Evolutionary conservation across 768 basidiomycete species (phyloP), one percentile per base, ranked within the genome.

Genomic region (Naganishia randhawae): DNA sequence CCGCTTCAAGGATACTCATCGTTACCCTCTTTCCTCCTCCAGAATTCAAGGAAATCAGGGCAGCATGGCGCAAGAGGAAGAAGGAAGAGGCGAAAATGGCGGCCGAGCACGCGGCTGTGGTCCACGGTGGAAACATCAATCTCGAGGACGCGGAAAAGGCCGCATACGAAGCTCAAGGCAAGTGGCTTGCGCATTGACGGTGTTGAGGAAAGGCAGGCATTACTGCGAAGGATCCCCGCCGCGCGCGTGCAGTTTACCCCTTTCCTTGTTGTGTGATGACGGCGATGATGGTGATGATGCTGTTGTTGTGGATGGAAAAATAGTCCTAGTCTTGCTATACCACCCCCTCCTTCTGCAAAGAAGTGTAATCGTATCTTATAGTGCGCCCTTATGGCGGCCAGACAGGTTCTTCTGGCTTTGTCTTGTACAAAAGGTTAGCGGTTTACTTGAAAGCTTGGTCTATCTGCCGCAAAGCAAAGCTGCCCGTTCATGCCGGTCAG

Each of bases 11-110:
- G 31, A 31, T 19, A 55, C 35, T 64, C n/a, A 22, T 63, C 62
- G 3, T 4, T 10, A 25, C 25, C 33, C 32, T 13, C 13, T 29
- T 50, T 1, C 31, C 50, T 41, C 17, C n/a, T n/a, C n/a, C 81
- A 97, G 95, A 98, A 83, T 99, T 98, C 84, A 97, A 95, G 76
- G 95, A 98, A 77, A 86, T 97, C 74, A 88, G 95, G 66, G 97
- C 94, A 80, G 89, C 89, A 73, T 96, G 95, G 93, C 87, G 93
- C 48, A 91, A 91, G 82, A 85, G 87, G 72, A 96, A 94, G 83
- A 92, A 94, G 80, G 91, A 92, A 75, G 80, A 80, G 42, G 74
- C 76, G 1, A 74, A 74, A 19, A 74, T 71, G 0, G 72, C 71
- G 0, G 72, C 71, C 0, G 68, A 71, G n/a, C 51, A 41, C 1